Conservation (phyloP, 2,329 filamentous ascomycete genomes). For the Exophiala bonariae region DNA sequence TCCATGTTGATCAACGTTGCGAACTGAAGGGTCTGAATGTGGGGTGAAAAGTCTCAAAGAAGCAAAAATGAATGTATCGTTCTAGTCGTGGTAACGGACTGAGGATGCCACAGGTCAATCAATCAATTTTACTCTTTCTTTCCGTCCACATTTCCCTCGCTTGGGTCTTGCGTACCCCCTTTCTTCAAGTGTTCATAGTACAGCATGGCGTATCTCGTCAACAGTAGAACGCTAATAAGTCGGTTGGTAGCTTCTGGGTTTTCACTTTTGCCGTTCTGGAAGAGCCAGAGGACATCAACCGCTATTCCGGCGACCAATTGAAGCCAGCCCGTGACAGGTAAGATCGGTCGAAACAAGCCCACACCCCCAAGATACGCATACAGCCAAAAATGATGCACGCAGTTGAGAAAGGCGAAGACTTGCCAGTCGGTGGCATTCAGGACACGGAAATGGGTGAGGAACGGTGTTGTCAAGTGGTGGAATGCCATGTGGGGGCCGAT, state of each 20-base stretch:
- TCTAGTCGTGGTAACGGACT: too few species aligned
- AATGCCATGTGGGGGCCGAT: slow-evolving; percentile 33
- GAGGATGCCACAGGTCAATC: too few species aligned
- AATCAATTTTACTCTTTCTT: slow-evolving; percentile 6
- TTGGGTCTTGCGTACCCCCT: slow-evolving; percentile 5
- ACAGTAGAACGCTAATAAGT: slow-evolving; percentile 9
- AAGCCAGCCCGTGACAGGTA: slow-evolving; percentile 26
- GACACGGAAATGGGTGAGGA: slow-evolving; percentile 32
- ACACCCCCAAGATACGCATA: slow-evolving; percentile 35
- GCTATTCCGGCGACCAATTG: slow-evolving; percentile 26
- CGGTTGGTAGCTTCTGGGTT: slow-evolving; percentile 12
- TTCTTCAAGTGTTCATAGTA: slow-evolving; percentile 13
- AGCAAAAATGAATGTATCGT: too few species aligned
- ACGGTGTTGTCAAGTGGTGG: slow-evolving; percentile 35
- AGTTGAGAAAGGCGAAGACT: slow-evolving; percentile 31
- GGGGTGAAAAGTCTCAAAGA: too few species aligned
- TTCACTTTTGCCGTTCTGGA: not conserved
- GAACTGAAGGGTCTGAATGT: slow-evolving; percentile 9
- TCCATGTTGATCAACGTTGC: slow-evolving; percentile 28
- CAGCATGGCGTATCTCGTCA: slow-evolving; percentile 17
- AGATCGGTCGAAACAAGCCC: slow-evolving; percentile 15
- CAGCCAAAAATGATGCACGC: slow-evolving; percentile 33
- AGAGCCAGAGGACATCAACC: slow-evolving; percentile 19
- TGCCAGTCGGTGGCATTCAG: slow-evolving; percentile 29
- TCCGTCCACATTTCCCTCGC: slow-evolving; percentile 1